Evolutionary conservation across 2,329 filamentous ascomycete species (phyloP).

Genomic region (Trichoderma sp.): DNA sequence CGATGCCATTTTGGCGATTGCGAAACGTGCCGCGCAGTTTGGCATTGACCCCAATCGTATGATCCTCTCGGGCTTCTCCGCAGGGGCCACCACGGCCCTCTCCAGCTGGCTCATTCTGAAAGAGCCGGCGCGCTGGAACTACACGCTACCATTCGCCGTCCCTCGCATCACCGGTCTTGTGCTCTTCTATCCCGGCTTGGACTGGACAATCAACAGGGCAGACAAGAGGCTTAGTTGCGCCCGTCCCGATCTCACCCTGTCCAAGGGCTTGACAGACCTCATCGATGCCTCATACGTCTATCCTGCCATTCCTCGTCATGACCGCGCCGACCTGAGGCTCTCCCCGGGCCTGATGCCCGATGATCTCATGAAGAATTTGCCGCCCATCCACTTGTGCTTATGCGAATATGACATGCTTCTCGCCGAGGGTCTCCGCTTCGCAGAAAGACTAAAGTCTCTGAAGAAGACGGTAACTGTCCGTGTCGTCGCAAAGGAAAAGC

Average conservation of each 20-base stretch:
- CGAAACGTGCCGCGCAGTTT: constrained; percentile 56
- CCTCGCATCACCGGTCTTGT: constrained; percentile 54
- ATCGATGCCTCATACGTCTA: constrained; percentile 65
- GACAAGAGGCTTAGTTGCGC: constrained; percentile 56
- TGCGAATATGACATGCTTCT: constrained; percentile 69
- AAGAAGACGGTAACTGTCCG: constrained; percentile 41
- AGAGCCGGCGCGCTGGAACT: constrained; percentile 44
- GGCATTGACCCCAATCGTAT: constrained; percentile 58
- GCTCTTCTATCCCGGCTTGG: constrained; percentile 64
- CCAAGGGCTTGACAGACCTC: constrained; percentile 59
- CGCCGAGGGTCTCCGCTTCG: constrained; percentile 61
- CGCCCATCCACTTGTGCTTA: constrained; percentile 58
- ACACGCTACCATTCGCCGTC: constrained; percentile 40
- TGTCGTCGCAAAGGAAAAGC: constrained; percentile 48
- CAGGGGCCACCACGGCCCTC: constrained; percentile 59
- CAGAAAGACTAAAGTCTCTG: constrained; percentile 51
- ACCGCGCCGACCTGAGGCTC: constrained; percentile 55
- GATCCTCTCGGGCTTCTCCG: constrained; percentile 64
- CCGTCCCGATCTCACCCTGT: constrained; percentile 59
- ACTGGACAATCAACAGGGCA: constrained; percentile 59
- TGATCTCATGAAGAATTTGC: constrained; percentile 52
- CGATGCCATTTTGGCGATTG: constrained; percentile 64
- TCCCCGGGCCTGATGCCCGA: constrained; percentile 60
- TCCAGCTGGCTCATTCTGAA: constrained; percentile 50
- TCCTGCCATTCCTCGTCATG: constrained; percentile 47